Evolutionary conservation across 2,329 filamentous ascomycete species (phyloP).

Genomic region (Blastomyces silverae): DNA sequence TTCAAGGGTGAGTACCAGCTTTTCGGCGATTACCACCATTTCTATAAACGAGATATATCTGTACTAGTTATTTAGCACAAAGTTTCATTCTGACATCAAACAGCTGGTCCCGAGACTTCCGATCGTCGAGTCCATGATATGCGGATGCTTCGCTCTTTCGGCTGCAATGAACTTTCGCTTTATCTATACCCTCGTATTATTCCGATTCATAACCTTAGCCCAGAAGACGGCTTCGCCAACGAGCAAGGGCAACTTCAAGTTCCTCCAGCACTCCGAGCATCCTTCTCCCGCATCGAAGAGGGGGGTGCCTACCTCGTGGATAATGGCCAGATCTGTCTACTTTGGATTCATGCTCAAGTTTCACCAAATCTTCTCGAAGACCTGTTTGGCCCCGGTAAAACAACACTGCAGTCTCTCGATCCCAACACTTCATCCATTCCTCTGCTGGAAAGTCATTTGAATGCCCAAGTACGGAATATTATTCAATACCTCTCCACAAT

Average conservation of each 20-base stretch:
- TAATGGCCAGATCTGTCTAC: constrained; percentile 82
- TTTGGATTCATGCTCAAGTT: constrained; percentile 90
- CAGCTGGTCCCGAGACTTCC: constrained; percentile 76
- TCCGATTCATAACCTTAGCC: constrained; percentile 78
- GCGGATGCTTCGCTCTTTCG: constrained; percentile 83
- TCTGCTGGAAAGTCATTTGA: constrained; percentile 82
- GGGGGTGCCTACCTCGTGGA: constrained; percentile 93
- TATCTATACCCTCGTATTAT: constrained; percentile 96
- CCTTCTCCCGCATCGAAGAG: constrained; percentile 81
- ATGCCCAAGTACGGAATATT: constrained; percentile 90
- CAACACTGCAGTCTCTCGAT: constrained; percentile 67
- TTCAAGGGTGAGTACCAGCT: constrained; percentile 59
- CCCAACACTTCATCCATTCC: constrained; percentile 74
- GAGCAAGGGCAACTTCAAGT: constrained; percentile 81
- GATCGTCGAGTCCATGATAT: constrained; percentile 88
- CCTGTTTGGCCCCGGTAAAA: constrained; percentile 73
- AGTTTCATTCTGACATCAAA: constrained; percentile 14
- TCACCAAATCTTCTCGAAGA: constrained; percentile 87
- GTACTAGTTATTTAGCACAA: background rate
- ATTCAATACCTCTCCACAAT: constrained; percentile 74
- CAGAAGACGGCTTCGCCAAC: constrained; percentile 88
- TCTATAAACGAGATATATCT: background rate
- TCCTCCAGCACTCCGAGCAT: constrained; percentile 71
- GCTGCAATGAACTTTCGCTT: constrained; percentile 72
- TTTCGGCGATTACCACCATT: background rate